These are phyloP conservation scores for Alnus glutinosa DNA, from an alignment of 306 rosid genomes.

Conservation along the genomic window DNA sequence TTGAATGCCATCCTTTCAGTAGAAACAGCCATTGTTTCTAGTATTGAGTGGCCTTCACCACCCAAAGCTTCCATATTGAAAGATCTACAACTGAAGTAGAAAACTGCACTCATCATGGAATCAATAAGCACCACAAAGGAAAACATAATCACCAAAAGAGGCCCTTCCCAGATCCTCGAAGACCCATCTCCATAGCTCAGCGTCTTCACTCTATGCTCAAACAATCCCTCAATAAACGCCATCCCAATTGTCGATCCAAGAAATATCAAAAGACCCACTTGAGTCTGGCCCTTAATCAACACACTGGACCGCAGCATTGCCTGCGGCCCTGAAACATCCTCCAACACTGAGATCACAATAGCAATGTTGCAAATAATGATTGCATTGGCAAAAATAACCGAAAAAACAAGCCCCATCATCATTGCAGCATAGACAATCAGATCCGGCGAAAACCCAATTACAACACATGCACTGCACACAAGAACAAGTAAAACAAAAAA, in stretches of 20 bases:
- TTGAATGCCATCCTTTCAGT: slow-evolving; percentile 47
- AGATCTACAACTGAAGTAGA: slow-evolving; percentile 75
- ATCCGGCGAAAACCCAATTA: slow-evolving; percentile 53
- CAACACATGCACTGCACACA: slow-evolving; percentile 63
- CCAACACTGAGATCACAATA: slow-evolving; percentile 77
- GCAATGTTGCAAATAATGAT: slow-evolving; percentile 76
- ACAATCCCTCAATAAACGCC: slow-evolving; percentile 90
- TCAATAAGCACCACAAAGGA: slow-evolving; percentile 84
- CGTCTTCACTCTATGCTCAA: slow-evolving; percentile 91
- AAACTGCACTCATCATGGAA: slow-evolving; percentile 89
- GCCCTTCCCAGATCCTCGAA: slow-evolving; percentile 97
- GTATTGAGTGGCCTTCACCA: slow-evolving; percentile 47
- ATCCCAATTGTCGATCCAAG: slow-evolving; percentile 87
- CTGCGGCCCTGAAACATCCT: slow-evolving; percentile 91
- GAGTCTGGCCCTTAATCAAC: slow-evolving; percentile 83
- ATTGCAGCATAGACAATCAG: slow-evolving; percentile 62
- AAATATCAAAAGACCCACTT: slow-evolving; percentile 82
- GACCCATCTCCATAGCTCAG: slow-evolving; percentile 98
- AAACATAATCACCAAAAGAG: slow-evolving; percentile 91
- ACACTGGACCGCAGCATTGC: slow-evolving; percentile 73
- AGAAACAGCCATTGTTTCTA: slow-evolving; percentile 57
- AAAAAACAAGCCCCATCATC: slow-evolving; percentile 65
- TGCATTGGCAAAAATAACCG: slow-evolving; percentile 79
- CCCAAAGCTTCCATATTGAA: slow-evolving; percentile 37
- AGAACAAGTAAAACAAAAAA: slow-evolving; percentile 70